Evolutionary conservation across 2,329 filamentous ascomycete species (phyloP).

Genomic region (Xylariales sp.): DNA sequence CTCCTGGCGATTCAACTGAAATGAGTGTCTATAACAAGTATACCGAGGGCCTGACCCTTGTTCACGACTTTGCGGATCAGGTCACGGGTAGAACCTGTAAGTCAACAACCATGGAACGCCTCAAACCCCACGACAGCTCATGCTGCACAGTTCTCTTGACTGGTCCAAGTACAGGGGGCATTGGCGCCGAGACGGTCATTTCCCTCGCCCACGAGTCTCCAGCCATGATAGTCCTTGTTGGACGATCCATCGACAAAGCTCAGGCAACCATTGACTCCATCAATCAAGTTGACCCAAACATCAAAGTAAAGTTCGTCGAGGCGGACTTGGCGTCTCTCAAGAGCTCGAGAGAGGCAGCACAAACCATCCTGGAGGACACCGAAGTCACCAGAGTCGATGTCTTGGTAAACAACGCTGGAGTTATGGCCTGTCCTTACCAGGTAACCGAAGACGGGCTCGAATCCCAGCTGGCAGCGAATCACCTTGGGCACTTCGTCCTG

Average conservation of each 20-base stretch:
- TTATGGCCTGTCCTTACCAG: constrained; percentile 34
- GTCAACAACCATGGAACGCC: constrained; percentile 1
- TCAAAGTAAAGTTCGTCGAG: constrained; percentile 22
- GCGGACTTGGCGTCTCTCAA: constrained; percentile 23
- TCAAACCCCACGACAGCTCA: constrained; percentile 1
- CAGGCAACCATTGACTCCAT: constrained; percentile 25
- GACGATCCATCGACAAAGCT: constrained; percentile 21
- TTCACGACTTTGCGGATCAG: constrained; percentile 15
- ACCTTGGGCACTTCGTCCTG: constrained; percentile 30
- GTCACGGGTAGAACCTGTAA: constrained; percentile 23
- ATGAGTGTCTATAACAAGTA: constrained; percentile 10
- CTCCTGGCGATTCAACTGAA: too few species aligned
- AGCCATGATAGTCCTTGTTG: constrained; percentile 24
- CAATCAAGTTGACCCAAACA: constrained; percentile 15
- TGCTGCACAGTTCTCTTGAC: constrained; percentile 24
- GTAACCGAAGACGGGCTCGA: constrained; percentile 29
- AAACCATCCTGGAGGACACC: constrained; percentile 22
- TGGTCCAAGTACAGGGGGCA: constrained; percentile 26
- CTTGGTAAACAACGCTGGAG: constrained; percentile 32
- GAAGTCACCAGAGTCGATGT: constrained; percentile 24
- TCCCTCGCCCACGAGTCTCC: constrained; percentile 25
- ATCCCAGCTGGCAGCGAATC: constrained; percentile 28
- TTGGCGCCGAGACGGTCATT: constrained; percentile 26
- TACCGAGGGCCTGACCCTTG: constrained; percentile 14
- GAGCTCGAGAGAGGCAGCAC: constrained; percentile 28